These are phyloP conservation scores for Calendula officinalis DNA, from an alignment of 129 eudicot species.

Conservation along the genomic window DNA sequence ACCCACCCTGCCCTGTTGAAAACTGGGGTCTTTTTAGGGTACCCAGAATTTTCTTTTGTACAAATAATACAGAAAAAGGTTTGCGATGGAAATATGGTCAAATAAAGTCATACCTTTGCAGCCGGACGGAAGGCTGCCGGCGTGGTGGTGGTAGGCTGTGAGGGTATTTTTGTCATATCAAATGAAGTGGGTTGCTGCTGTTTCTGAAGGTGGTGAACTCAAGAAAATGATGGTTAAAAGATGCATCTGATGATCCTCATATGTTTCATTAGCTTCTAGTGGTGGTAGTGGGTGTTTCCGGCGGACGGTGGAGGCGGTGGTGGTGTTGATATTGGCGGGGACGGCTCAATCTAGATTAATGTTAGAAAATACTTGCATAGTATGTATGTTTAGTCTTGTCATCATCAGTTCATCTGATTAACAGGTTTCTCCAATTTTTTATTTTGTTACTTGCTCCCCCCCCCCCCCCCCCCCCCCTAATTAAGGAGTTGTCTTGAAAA, in stretches of 20 bases:
- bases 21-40: background rate
- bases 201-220: constrained; percentile 2
- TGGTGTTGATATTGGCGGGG: constrained; percentile 14
- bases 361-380: background rate
- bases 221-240: background rate
- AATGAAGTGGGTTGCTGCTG: background rate
- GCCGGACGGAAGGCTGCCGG: background rate
- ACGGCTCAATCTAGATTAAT: constrained; percentile 8
- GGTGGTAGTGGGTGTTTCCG: constrained; percentile 2
- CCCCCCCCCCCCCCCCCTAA: too few species aligned
- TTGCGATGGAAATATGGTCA: background rate
- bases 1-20: background rate
- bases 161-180: background rate
- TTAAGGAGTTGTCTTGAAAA: too few species aligned
- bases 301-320: background rate
- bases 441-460: background rate
- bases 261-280: background rate
- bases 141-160: background rate
- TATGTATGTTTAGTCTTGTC: constrained; percentile 4
- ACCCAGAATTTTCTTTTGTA: background rate
- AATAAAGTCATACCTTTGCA: background rate
- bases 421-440: background rate
- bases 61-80: background rate
- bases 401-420: background rate
- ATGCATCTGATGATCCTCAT: background rate